These are phyloP conservation scores for Pinguiococcus pyrenoidosus DNA, from an alignment of 108 stramenopile species.

Conservation along the genomic window DNA sequence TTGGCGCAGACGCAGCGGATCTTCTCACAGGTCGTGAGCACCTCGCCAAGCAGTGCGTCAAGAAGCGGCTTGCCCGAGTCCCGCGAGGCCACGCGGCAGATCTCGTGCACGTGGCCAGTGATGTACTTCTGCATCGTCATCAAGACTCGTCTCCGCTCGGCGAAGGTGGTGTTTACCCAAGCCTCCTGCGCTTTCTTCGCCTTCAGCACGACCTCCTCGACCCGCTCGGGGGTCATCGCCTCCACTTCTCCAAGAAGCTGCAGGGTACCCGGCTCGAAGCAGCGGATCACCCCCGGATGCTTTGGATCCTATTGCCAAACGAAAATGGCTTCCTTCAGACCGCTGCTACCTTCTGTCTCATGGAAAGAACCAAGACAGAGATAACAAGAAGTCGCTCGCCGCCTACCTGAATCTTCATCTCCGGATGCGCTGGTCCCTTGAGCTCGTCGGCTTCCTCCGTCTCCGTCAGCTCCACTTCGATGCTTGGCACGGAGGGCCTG, in stretches of 20 bases:
- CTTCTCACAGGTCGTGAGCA: slow-evolving; percentile 92
- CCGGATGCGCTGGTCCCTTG: too few species aligned
- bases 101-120: slow-evolving; percentile 63
- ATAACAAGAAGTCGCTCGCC: not conserved
- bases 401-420: not conserved
- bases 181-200: slow-evolving; percentile 66
- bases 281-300: slow-evolving; percentile 54
- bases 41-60: slow-evolving; percentile 85
- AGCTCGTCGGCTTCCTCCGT: too few species aligned
- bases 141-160: slow-evolving; percentile 69
- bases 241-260: slow-evolving; percentile 59
- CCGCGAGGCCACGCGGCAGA: slow-evolving; percentile 59
- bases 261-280: slow-evolving; percentile 77
- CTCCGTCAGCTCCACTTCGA: too few species aligned
- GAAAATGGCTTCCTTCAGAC: not conserved
- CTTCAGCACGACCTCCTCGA: slow-evolving; percentile 50
- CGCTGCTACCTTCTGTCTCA: too few species aligned
- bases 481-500: too few species aligned
- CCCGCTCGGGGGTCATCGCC: slow-evolving; percentile 60
- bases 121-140: slow-evolving; percentile 81
- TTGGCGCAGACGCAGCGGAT: slow-evolving; percentile 64
- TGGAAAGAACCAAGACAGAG: not conserved
- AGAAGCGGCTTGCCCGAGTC: slow-evolving; percentile 75
- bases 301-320: slow-evolving; percentile 33
- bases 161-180: slow-evolving; percentile 75